These are phyloP conservation scores for Buddleja alternifolia DNA, from an alignment of 257 asterid genomes.

Conservation along the genomic window DNA sequence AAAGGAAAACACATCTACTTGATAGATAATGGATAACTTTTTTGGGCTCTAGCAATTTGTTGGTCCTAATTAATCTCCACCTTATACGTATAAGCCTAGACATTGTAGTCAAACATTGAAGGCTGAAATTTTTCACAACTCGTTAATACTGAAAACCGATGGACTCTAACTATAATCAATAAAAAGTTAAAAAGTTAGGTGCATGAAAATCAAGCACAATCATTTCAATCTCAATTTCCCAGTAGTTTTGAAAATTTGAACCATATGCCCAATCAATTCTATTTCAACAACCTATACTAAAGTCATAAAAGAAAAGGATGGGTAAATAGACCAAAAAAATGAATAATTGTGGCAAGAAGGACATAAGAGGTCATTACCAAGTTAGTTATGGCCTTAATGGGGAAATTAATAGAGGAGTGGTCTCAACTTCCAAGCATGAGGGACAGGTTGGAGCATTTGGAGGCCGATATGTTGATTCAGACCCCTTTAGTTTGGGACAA, in stretches of 20 bases:
- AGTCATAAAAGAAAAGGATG: background rate
- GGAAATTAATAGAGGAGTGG: constrained; percentile 26
- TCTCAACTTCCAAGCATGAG: constrained; percentile 45
- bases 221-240: background rate
- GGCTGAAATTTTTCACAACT: no score
- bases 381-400: constrained; percentile 34
- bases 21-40: no score
- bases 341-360: constrained; percentile 10
- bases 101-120: no score
- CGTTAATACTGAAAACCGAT: no score
- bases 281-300: background rate
- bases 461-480: constrained; percentile 63
- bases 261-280: constrained; percentile 8
- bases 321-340: background rate
- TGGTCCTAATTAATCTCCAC: no score
- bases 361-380: constrained; percentile 31
- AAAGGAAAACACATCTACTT: no score
- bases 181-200: background rate
- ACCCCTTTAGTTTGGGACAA: constrained; percentile 54
- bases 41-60: no score
- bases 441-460: constrained; percentile 55
- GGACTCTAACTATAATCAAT: no score
- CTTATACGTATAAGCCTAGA: no score
- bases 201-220: background rate
- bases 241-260: no score